Evolutionary conservation across 495 filamentous ascomycete species (phyloP).

Genomic region (Bombardia bombarda): DNA sequence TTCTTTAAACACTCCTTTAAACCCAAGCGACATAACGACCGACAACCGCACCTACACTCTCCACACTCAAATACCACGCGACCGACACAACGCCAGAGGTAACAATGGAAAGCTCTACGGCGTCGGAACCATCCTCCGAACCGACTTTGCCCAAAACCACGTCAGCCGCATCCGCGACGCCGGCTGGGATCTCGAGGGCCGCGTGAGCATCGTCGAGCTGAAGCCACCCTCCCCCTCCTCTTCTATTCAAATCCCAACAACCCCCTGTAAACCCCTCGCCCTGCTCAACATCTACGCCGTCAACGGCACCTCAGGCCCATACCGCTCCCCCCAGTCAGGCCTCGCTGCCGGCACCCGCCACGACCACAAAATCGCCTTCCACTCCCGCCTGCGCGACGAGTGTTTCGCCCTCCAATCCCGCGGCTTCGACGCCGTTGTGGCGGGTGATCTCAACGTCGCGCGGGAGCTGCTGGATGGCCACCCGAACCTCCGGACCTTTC

Average conservation of each 20-base stretch:
- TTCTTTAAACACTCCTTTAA: constrained; percentile 27
- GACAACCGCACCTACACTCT: constrained; percentile 29
- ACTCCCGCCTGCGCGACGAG: constrained; percentile 32
- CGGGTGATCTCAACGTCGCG: constrained; percentile 45
- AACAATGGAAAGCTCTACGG: constrained; percentile 44
- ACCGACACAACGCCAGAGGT: constrained; percentile 39
- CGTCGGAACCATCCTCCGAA: constrained; percentile 38
- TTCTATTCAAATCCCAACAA: no score
- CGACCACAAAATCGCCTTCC: constrained; percentile 41
- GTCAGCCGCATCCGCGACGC: constrained; percentile 18
- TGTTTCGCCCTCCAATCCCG: constrained; percentile 24
- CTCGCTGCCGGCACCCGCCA: constrained; percentile 35
- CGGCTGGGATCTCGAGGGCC: constrained; percentile 46
- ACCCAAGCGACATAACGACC: constrained; percentile 3
- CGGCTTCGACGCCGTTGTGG: constrained; percentile 34
- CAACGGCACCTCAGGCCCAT: constrained; percentile 42
- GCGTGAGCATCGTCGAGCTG: constrained; percentile 36
- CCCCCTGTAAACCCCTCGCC: constrained; percentile 25
- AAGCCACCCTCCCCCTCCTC: neutral
- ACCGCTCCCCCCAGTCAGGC: constrained; percentile 32
- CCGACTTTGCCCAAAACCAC: constrained; percentile 25
- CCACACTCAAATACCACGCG: constrained; percentile 35
- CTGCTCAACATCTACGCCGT: constrained; percentile 45
- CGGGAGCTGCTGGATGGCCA: constrained; percentile 31
- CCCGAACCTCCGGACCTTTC: constrained; percentile 33